Evolutionary conservation across 441 rosid genomes (phyloP).

Genomic region (Biscutella laevigata): DNA sequence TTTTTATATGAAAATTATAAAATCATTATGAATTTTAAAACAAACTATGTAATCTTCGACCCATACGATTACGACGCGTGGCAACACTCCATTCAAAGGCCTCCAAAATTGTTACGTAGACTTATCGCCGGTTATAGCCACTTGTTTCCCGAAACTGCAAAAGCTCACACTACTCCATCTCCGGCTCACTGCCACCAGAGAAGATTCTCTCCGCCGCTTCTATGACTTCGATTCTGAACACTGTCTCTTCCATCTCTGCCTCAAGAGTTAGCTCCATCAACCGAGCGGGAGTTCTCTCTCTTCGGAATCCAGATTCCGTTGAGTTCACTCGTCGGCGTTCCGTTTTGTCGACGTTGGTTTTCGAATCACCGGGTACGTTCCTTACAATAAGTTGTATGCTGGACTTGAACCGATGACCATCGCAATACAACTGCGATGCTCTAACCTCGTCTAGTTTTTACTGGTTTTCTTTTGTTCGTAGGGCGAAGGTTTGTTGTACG

Average conservation of each 20-base stretch:
- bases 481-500: constrained; percentile 62
- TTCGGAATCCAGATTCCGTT: constrained; percentile 29
- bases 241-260: constrained; percentile 38
- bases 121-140: constrained; percentile 24
- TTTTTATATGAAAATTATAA: too few relatives aligned
- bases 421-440: too few relatives aligned
- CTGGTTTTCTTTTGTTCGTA: constrained; percentile 24
- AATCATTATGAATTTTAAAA: too few relatives aligned
- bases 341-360: background rate
- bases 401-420: too few relatives aligned
- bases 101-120: constrained; percentile 11
- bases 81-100: background rate
- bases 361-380: background rate
- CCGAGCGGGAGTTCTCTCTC: constrained; percentile 34
- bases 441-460: background rate
- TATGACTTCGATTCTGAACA: constrained; percentile 65
- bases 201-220: constrained; percentile 14
- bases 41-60: too few relatives aligned
- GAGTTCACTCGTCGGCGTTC: constrained; percentile 30
- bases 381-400: background rate
- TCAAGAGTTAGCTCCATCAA: constrained; percentile 25
- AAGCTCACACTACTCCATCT: constrained; percentile 1
- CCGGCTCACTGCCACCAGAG: constrained; percentile 15
- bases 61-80: constrained; percentile 3
- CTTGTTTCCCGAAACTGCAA: constrained; percentile 16